A percentile compares a stretch with the other conserved stretches of the same genome.
Conservation (phyloP, 768 basidiomycete genomes). For the Boletus reticulatus region DNA sequence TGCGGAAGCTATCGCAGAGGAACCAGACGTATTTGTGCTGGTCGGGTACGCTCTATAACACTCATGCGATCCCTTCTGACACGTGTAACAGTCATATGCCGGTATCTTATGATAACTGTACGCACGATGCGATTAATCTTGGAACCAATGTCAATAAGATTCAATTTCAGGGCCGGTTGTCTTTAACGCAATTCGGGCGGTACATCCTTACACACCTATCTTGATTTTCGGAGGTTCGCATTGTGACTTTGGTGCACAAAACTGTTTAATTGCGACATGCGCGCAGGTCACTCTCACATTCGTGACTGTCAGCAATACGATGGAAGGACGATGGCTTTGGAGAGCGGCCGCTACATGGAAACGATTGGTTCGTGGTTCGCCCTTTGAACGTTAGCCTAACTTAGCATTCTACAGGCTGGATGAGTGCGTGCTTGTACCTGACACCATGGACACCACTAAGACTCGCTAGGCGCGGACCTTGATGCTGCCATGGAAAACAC, state of each 20-base stretch:
- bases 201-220: conserved; percentile 76
- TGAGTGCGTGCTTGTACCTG: conserved; percentile 44
- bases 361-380: conserved; percentile 60
- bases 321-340: conserved; percentile 42
- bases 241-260: background rate
- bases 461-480: conserved; percentile 45
- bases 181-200: conserved; percentile 66
- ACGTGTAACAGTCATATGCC: conserved; percentile 74
- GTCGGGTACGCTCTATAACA: conserved; percentile 46
- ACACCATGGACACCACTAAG: background rate
- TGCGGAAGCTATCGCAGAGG: conserved; percentile 68
- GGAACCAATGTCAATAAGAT: background rate
- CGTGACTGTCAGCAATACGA: conserved; percentile 29
- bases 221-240: conserved; percentile 71
- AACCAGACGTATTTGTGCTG: conserved; percentile 81
- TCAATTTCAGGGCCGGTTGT: conserved; percentile 59
- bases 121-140: conserved; percentile 11
- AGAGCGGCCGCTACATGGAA: conserved; percentile 91
- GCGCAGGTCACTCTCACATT: conserved; percentile 48
- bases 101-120: conserved; percentile 64
- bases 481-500: conserved; percentile 35
- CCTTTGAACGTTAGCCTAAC: background rate
- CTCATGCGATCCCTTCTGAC: background rate
- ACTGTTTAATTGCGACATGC: background rate
- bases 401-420: conserved; percentile 41